Conservation (phyloP, 345 rosid species). For the Combretum micranthum region DNA sequence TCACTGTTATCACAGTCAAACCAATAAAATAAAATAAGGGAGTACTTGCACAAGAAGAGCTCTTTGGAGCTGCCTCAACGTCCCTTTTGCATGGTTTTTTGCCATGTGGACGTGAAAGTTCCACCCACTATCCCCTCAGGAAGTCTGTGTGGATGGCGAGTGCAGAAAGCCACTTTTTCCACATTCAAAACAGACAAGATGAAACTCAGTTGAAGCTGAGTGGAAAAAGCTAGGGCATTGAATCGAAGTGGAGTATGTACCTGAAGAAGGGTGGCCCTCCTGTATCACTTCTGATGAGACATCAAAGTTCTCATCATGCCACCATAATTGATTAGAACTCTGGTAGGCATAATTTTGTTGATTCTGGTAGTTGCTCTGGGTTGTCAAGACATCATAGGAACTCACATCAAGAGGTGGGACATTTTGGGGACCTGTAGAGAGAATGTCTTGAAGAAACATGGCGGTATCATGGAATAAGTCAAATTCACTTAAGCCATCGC, state of each 20-base stretch:
- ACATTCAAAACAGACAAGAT: slow-evolving; percentile 19
- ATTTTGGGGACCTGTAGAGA: slow-evolving; percentile 24
- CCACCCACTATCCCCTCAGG: slow-evolving; percentile 40
- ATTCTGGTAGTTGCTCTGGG: slow-evolving; percentile 24
- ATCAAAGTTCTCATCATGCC: slow-evolving; percentile 27
- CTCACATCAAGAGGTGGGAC: slow-evolving; percentile 7
- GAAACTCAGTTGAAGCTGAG: slow-evolving; percentile 13
- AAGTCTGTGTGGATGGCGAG: slow-evolving; percentile 34
- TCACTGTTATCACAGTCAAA: too few species aligned
- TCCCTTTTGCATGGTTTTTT: slow-evolving; percentile 28
- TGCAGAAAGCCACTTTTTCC: slow-evolving; percentile 36
- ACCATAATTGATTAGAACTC: slow-evolving; percentile 28
- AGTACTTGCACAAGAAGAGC: slow-evolving; percentile 41
- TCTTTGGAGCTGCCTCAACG: slow-evolving; percentile 36
- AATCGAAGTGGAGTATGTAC: slow-evolving; percentile 21
- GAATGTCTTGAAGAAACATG: slow-evolving; percentile 39
- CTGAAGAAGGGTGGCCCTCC: slow-evolving; percentile 27
- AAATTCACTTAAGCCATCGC: slow-evolving; percentile 37
- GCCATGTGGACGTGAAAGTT: slow-evolving; percentile 30
- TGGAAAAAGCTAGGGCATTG: slow-evolving; percentile 5
- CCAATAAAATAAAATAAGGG: neutral
- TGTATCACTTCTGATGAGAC: slow-evolving; percentile 17
- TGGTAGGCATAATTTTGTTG: slow-evolving; percentile 18
- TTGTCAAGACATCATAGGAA: slow-evolving; percentile 11
- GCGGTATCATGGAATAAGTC: slow-evolving; percentile 43